phyloP scores from a whole-genome alignment of 2,329 filamentous ascomycete species.

The Colletotrichum sp. region DNA sequence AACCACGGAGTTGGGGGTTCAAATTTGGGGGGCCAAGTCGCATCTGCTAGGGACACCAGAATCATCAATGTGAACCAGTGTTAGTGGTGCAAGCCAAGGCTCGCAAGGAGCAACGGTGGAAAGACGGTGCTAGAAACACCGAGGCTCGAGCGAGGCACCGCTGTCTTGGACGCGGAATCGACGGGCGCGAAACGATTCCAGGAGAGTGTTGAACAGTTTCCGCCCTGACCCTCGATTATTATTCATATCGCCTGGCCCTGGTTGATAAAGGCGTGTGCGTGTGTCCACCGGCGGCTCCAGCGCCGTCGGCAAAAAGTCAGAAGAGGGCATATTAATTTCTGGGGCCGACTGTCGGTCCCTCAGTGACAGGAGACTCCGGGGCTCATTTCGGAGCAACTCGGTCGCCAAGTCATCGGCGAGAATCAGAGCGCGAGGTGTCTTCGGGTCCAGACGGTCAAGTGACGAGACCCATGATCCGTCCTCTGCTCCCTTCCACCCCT shows the following conservation, averaged over 20 bases:
- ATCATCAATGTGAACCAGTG: neutral
- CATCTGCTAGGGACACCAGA: neutral
- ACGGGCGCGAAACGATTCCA: neutral
- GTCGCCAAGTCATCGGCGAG: constrained; percentile 12
- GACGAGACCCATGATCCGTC: constrained; percentile 6
- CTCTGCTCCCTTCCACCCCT: neutral
- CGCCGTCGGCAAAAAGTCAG: neutral
- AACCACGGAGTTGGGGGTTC: neutral
- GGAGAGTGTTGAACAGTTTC: neutral
- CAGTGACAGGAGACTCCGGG: constrained; percentile 11
- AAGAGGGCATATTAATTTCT: neutral
- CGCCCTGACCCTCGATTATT: neutral
- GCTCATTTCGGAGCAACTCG: constrained; percentile 19
- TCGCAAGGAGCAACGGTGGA: neutral
- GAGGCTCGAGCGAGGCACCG: constrained; percentile 5
- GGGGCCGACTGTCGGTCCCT: constrained; percentile 15
- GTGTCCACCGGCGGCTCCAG: constrained; percentile 11
- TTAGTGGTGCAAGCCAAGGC: neutral
- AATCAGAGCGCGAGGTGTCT: neutral
- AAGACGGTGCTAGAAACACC: neutral
- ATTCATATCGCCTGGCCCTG: constrained; percentile 2
- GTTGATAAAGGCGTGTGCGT: neutral
- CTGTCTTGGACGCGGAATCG: neutral
- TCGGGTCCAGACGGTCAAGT: constrained; percentile 7
- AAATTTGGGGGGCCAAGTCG: neutral